Base-by-base conservation (phyloP, 2,329 filamentous ascomycete species). In the Alternaria gansuensis region DNA sequence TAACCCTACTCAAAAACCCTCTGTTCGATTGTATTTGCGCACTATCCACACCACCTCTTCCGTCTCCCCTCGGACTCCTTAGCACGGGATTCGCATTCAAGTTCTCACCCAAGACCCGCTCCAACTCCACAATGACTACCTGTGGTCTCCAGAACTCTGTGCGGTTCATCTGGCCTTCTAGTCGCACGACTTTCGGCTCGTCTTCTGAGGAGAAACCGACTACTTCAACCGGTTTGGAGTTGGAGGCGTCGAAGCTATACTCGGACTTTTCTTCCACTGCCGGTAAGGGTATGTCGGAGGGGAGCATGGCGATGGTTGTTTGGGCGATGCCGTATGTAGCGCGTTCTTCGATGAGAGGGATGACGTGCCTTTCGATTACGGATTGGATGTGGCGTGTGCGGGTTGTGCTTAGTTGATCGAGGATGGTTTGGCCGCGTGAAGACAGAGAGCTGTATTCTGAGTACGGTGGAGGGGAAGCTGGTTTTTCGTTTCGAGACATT, bases 101-200 rank as follows among this genome's bases (percentile, higher is more conserved):
- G 23, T 59, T 67, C 21, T 72, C 67, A 36, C 70, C 69, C 51
- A 81, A 54, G 43, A 72, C 64, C 4, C 67, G 59, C 49, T 77
- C 74, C 56, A 83, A 57, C 59, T 82, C 80, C 24, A 71, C 65
- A 8, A 82, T 64, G 1, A 81, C 76, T n/a, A 69, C 72, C 7
- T 73, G 73, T 17, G 78, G 74, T 36, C 74, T 73, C 80, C 80
- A 82, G 57, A 82, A 82, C 54, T 79, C 78, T 7, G 78, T 71
- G 1, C 67, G 69, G 48, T 82, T 77, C 49, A 80, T 75, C 29
- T 75, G 67, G 5, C 78, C 79, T 21, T 74, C 66, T 0, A 83
- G 69, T 4, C 75, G 67, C 26, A 82, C 68, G 17, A 81, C 66
- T 36, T 76, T 71, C 3, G 79, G 75, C 28, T 76, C 69, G 53